Conservation (phyloP, 23 red algal species). For the Gracilaria domingensis region DNA sequence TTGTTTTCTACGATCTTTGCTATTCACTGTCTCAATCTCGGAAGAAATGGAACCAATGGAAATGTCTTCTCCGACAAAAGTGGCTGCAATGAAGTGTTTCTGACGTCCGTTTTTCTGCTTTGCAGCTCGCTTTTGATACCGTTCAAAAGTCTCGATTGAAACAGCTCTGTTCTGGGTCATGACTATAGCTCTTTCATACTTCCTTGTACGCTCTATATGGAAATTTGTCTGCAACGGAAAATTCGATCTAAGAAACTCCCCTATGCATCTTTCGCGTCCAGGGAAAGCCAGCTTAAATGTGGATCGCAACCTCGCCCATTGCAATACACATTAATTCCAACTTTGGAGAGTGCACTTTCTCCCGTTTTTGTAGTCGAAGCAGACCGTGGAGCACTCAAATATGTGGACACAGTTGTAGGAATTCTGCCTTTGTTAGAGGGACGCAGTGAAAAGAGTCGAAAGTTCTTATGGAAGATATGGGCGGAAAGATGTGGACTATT, state of each 20-base stretch:
- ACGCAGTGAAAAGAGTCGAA: background rate
- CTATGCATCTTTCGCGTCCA: too few relatives aligned
- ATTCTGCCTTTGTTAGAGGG: background rate
- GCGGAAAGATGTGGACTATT: background rate
- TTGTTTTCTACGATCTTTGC: background rate
- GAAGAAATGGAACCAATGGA: background rate
- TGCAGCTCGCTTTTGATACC: background rate
- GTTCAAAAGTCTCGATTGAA: background rate
- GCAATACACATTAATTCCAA: too few relatives aligned
- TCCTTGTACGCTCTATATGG: background rate
- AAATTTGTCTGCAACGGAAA: background rate
- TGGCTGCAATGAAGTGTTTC: background rate
- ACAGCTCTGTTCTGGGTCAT: background rate
- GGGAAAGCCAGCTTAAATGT: too few relatives aligned
- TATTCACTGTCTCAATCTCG: background rate
- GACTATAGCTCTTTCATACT: background rate
- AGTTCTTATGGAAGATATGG: slow-evolving; percentile 19
- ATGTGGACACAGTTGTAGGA: background rate
- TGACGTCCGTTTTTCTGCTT: background rate
- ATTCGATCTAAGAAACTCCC: too few relatives aligned
- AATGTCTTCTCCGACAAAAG: background rate
- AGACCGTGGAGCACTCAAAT: background rate
- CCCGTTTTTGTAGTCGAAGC: too few relatives aligned
- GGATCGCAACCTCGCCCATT: too few relatives aligned
- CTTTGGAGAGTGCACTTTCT: too few relatives aligned